Evolutionary conservation across 805 yeast genomes (phyloP).

Genomic region (Wickerhamiella occidentalis): DNA sequence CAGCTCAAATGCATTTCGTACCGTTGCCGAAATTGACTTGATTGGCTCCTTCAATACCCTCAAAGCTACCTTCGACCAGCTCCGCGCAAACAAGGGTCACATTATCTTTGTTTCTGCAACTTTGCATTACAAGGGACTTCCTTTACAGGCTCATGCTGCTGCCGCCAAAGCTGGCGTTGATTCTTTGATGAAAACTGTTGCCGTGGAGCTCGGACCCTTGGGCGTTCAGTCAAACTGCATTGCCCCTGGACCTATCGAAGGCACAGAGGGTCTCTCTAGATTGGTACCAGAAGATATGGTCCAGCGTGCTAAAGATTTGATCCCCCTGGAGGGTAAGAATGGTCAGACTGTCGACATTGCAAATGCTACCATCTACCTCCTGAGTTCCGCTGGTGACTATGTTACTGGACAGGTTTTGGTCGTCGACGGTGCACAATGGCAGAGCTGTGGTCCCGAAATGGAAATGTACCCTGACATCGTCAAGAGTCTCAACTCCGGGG

Average conservation of each 20-base stretch:
- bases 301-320: constrained; percentile 33
- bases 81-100: constrained; percentile 55
- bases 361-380: constrained; percentile 69
- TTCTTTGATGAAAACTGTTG: constrained; percentile 69
- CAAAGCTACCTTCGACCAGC: constrained; percentile 63
- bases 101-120: constrained; percentile 78
- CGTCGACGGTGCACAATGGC: constrained; percentile 88
- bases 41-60: constrained; percentile 83
- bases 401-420: constrained; percentile 66
- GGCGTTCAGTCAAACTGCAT: constrained; percentile 75
- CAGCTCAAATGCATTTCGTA: constrained; percentile 75
- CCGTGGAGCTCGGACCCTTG: constrained; percentile 83
- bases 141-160: constrained; percentile 79
- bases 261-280: constrained; percentile 75
- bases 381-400: constrained; percentile 70
- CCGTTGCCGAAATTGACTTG: constrained; percentile 77
- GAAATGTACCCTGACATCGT: constrained; percentile 37
- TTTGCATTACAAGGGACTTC: constrained; percentile 77
- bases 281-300: constrained; percentile 37
- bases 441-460: constrained; percentile 22
- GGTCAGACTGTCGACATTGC: constrained; percentile 76
- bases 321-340: constrained; percentile 37
- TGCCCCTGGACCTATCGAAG: constrained; percentile 85
- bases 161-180: constrained; percentile 97
- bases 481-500: constrained; percentile 24